Evolutionary conservation across 2,329 filamentous ascomycete species (phyloP).

Genomic region (Orbilia ellipsospora): DNA sequence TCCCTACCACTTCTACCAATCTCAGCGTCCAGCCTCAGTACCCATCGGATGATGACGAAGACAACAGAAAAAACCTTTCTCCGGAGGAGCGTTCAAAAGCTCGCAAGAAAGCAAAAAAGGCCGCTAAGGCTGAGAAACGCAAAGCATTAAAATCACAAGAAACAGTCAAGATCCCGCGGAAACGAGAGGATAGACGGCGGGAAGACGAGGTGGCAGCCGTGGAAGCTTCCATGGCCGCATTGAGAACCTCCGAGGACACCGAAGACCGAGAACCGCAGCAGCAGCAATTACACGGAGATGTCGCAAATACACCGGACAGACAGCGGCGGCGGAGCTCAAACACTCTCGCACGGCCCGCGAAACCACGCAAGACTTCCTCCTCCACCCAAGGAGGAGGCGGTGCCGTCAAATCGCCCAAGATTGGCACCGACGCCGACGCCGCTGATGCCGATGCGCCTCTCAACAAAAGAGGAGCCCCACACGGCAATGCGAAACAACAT

Average conservation of each 20-base stretch:
- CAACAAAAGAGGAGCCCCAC: not conserved
- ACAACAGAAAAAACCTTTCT: conserved; percentile 33
- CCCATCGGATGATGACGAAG: conserved; percentile 49
- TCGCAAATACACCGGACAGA: conserved; percentile 43
- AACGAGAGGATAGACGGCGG: conserved; percentile 47
- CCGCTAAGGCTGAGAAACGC: conserved; percentile 47
- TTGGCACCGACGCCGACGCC: conserved; percentile 33
- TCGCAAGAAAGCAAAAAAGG: conserved; percentile 53
- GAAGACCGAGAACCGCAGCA: conserved; percentile 10
- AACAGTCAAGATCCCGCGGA: conserved; percentile 44
- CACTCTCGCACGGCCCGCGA: conserved; percentile 39
- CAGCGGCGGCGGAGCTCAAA: conserved; percentile 53
- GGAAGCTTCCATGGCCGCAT: conserved; percentile 43
- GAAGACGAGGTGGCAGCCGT: conserved; percentile 48
- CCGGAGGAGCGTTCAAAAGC: conserved; percentile 44
- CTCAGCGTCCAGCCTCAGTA: conserved; percentile 40
- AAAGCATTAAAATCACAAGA: conserved; percentile 48
- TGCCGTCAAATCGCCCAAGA: conserved; percentile 45
- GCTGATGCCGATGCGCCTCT: conserved; percentile 6
- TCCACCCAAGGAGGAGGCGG: conserved; percentile 21
- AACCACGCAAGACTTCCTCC: conserved; percentile 50
- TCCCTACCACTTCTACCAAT: conserved; percentile 19
- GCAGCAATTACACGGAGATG: conserved; percentile 13
- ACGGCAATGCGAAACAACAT: conserved; percentile 41
- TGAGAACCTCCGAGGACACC: conserved; percentile 25